Evolutionary conservation across 2,329 filamentous ascomycete genomes (phyloP).

Genomic region (Pseudogymnoascus sp.): DNA sequence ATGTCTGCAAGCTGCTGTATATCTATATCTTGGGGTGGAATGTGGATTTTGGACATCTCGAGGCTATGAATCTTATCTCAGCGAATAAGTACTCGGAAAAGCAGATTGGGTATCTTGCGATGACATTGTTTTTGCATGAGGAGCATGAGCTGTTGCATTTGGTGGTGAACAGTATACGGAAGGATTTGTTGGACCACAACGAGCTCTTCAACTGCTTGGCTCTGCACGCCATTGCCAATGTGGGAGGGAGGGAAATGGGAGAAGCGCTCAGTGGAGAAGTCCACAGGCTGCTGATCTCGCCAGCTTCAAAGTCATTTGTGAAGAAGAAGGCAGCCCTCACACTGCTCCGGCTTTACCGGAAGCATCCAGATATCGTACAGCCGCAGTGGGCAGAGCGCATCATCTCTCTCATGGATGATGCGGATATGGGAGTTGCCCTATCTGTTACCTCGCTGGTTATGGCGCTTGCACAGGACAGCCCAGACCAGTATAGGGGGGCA

Average conservation of each 20-base stretch:
- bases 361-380: conserved; percentile 87
- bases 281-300: conserved; percentile 86
- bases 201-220: conserved; percentile 97
- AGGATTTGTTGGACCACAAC: conserved; percentile 89
- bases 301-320: conserved; percentile 93
- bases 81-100: conserved; percentile 98
- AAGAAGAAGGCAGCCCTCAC: conserved; percentile 99
- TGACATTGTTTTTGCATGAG: conserved; percentile 95
- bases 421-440: conserved; percentile 85
- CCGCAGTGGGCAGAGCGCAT: conserved; percentile 97
- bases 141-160: conserved; percentile 92
- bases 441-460: conserved; percentile 95
- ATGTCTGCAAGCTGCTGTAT: conserved; percentile 93
- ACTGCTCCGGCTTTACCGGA: conserved; percentile 85
- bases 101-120: conserved; percentile 96
- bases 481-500: conserved; percentile 88
- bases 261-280: conserved; percentile 89
- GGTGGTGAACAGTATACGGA: conserved; percentile 97
- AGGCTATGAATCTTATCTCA: conserved; percentile 95
- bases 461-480: conserved; percentile 85
- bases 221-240: conserved; percentile 94
- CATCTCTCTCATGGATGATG: conserved; percentile 97
- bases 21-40: conserved; percentile 99
- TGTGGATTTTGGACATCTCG: conserved; percentile 96
- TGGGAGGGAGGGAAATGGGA: conserved; percentile 93